Evolutionary conservation across 2,329 filamentous ascomycete genomes (phyloP), one percentile per base, ranked within the genome.

Genomic region (Corynespora cassiicola): DNA sequence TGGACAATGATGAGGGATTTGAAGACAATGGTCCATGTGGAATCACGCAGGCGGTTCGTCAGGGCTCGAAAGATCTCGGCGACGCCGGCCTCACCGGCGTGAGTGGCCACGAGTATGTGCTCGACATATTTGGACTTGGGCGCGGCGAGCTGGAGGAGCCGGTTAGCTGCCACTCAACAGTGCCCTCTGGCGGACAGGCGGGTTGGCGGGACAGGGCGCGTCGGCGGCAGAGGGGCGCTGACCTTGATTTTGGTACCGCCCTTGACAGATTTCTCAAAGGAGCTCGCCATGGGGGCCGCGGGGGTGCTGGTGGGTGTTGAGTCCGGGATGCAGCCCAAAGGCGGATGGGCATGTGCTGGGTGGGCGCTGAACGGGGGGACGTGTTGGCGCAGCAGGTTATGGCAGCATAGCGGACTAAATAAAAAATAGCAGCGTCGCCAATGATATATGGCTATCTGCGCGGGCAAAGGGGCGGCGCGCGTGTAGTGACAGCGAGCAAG

Each of bases 71-170:
- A 97, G 63, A 99, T 88, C 74, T 99, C 94, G 44, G 86, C 92
- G 44, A 99, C 90, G 54, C 92, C 94, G 36, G 89, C 88, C 72
- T 99, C 94, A 56, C 91, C 94, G 15, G 90, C 87, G 72, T 96
- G 90, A 23, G 94, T 99, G 49, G 94, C 92, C 54, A 96, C 81
- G 40, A 99, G 81, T 65, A 99, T 96, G 67, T 96, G 90, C 71
- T 99, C 94, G 75, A 99, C 95, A 75, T 97, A 99, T 74, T 99
- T 99, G 39, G 92, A 94, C 76, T 99, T 99, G 34, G 94, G 94
- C 47, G 94, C 89, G 54, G 94, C 94, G 72, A 91, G 87, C 89
- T 95, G 63, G 31, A 41, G 33, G 27, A 20, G 23, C 32, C 28
- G 37, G 44, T 58, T 41, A 56, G 56, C 31, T 36, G 25, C 49